Base-by-base conservation (phyloP, 177 flowering plant species). In the Tripterygium wilfordii region DNA sequence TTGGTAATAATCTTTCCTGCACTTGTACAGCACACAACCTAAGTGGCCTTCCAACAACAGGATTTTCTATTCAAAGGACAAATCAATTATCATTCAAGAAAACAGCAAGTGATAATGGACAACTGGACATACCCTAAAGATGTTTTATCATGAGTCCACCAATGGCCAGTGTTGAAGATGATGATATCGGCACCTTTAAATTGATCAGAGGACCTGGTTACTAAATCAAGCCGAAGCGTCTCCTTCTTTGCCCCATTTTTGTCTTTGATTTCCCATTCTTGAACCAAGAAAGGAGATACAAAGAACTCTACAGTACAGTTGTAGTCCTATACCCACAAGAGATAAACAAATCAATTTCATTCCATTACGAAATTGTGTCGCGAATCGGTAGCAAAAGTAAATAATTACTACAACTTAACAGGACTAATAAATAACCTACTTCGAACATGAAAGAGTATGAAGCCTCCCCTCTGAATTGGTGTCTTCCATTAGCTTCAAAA, bases 131-230 rank as follows among this genome's bases (percentile, higher is more conserved):
- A 92, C 99, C 99, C 99, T 62, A 54, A 61, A 3, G 95, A 75
- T 44, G 97, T 89, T 69, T 92, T 92, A 10, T 84, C 89, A 65
- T 89, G 99, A 74, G 99, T 88, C 97, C 97, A 92, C 99, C 99
- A 92, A 41, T 92, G 99, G 6, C 99, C 99, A 1, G 99, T 89
- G 65, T 92, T 92, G 76, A 89, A 92, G 50, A 92, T 62, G 27
- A 92, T 36, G 28, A 86, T 43, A 58, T 94, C 97, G 1, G 96
- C 99, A 30, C 38, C 63, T 57, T 79, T 89, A 54, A 79, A 94
- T 12, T 70, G 60, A 41, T 71, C 65, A 1, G 92, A 71, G 0
- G 80, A 66, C 21, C 24, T 52, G 48, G 72, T 80, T 18, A 94
- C 63, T 36, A 72, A 33, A 63, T 94, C 99, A 0, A 94, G 83